Evolutionary conservation across 345 rosid genomes (phyloP), one percentile per base, ranked within the genome.

Genomic region (Populus euphratica): DNA sequence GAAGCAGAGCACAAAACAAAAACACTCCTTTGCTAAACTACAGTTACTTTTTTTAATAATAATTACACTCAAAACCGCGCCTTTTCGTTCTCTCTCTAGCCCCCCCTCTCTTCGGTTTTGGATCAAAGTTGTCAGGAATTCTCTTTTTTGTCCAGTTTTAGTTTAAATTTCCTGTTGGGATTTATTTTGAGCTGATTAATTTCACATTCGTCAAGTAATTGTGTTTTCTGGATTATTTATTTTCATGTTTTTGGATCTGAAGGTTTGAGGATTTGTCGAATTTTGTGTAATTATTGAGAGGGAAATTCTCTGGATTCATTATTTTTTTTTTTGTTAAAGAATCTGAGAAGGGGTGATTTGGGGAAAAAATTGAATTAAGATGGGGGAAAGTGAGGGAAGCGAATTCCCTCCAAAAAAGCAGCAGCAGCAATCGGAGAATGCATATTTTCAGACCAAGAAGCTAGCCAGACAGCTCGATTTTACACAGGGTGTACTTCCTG

Each of bases 381-480:
- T 93, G 98, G 89, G 86, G 78, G 94, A 91, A 64, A 90, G 88
- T 11, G 93, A 89, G 78, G 97, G 83, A 83, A 83, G 86, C 50
- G 91, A 89, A 79, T 86, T 89, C 92, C 91, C 92, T 89, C 90
- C 92, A 78, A 86, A 87, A 81, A 91, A 86, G 83, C 73, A 41
- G 71, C 47, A 66, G 59, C 47, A 66, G 59, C 90, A 84, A 81
- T 76, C 88, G 61, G 90, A 88, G 41, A 35, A 70, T 20, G 78
- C 65, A 64, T 87, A 84, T 29, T 62, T 78, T n/a, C 93, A 94
- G 74, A 80, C 87, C 17, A 92, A 88, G 90, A 91, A 86, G 86
- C 90, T 91, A 6, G 99, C 95, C 0, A 77, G 98, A 88, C 99
- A 96, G 86, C 97, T 96, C 70, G 97, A 93, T 90, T 96, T 96